These are phyloP conservation scores for Penicillium bialowiezense DNA, from an alignment of 495 filamentous ascomycete genomes.

Conservation along the genomic window DNA sequence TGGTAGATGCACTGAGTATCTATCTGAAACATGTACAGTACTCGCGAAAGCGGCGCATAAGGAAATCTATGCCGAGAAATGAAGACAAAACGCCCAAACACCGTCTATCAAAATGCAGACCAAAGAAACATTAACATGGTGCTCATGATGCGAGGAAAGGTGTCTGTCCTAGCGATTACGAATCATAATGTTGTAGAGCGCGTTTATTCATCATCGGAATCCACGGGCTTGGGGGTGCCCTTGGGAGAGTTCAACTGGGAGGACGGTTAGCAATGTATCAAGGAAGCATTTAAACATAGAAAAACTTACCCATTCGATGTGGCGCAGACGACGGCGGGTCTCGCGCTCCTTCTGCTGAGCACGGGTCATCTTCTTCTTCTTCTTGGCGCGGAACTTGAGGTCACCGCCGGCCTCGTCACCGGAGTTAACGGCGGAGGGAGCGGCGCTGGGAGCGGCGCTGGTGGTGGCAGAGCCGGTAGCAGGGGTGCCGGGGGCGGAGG, in stretches of 20 bases:
- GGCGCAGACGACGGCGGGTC: slow-evolving; percentile 78
- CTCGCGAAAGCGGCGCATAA: background rate
- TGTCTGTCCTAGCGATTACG: slow-evolving; percentile 15
- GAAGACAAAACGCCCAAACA: slow-evolving; percentile 18
- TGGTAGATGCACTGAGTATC: slow-evolving; percentile 6
- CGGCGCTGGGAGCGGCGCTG: slow-evolving; percentile 60
- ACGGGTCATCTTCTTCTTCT: slow-evolving; percentile 99
- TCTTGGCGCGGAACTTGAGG: slow-evolving; percentile 90
- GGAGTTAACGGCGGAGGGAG: slow-evolving; percentile 73
- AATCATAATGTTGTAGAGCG: slow-evolving; percentile 17
- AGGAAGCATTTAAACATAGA: background rate
- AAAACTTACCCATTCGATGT: slow-evolving; percentile 81
- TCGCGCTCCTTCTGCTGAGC: slow-evolving; percentile 93
- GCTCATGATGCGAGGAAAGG: slow-evolving; percentile 24
- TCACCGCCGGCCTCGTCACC: slow-evolving; percentile 77
- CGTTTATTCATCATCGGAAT: slow-evolving; percentile 74
- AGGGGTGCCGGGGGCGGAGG: slow-evolving; percentile 48
- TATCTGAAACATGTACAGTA: slow-evolving; percentile 10
- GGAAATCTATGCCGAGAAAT: slow-evolving; percentile 6
- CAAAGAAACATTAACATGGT: slow-evolving; percentile 15
- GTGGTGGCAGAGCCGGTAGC: slow-evolving; percentile 53
- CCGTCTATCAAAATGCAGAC: slow-evolving; percentile 30
- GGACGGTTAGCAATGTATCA: slow-evolving; percentile 22
- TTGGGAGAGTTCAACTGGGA: slow-evolving; percentile 51
- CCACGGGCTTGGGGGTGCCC: slow-evolving; percentile 72